Evolutionary conservation across 441 rosid genomes (phyloP).

Genomic region (Pelargonium citronellum): DNA sequence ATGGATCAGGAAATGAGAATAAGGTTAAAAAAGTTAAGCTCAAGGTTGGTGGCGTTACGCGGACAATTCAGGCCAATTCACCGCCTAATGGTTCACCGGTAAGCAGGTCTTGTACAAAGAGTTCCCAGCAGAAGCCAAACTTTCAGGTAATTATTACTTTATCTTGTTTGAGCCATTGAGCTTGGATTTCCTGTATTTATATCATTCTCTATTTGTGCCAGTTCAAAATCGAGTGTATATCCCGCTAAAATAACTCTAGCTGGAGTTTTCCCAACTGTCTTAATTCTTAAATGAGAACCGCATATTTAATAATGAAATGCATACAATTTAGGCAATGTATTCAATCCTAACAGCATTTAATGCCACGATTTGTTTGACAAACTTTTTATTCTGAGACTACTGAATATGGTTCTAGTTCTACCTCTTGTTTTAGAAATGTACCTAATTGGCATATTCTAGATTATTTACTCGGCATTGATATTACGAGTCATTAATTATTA

Average conservation of each 20-base stretch:
- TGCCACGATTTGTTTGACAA: background rate
- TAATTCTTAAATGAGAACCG: background rate
- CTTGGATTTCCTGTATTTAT: background rate
- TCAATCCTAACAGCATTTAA: background rate
- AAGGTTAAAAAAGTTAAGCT: slow-evolving; percentile 63
- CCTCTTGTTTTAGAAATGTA: background rate
- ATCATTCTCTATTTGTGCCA: too few relatives aligned
- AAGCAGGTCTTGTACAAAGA: slow-evolving; percentile 38
- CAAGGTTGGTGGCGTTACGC: slow-evolving; percentile 56
- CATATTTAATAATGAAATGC: too few relatives aligned
- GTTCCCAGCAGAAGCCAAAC: slow-evolving; percentile 34
- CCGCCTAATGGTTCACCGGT: slow-evolving; percentile 40
- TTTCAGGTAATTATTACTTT: slow-evolving; percentile 38
- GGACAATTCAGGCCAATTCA: slow-evolving; percentile 45
- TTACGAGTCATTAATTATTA: background rate
- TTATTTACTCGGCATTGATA: background rate
- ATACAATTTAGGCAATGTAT: too few relatives aligned
- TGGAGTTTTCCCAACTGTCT: too few relatives aligned
- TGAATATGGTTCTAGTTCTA: background rate
- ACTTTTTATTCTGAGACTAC: background rate
- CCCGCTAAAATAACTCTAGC: too few relatives aligned
- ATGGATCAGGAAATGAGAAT: slow-evolving; percentile 36
- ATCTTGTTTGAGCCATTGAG: slow-evolving; percentile 13
- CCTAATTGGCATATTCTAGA: background rate
- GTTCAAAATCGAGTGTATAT: too few relatives aligned